Percentiles rank a stretch among this genome's conserved stretches.
These are phyloP conservation scores for Cladosporium sp. DNA, from an alignment of 2,329 filamentous ascomycete genomes.

Conservation along the genomic window DNA sequence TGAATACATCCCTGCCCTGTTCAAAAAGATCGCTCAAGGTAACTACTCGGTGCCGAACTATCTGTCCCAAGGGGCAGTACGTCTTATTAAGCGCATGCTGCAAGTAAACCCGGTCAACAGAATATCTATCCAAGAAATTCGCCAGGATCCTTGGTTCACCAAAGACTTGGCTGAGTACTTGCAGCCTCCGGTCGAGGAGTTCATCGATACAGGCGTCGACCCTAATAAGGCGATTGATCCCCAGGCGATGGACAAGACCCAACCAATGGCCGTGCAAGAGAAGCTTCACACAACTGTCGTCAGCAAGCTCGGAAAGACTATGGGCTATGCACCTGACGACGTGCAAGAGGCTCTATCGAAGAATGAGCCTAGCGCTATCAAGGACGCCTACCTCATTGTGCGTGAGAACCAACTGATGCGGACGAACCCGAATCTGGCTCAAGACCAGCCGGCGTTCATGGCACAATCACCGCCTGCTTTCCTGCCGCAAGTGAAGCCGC, in stretches of 20 bases:
- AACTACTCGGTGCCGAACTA: slow-evolving; percentile 90
- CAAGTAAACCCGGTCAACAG: slow-evolving; percentile 92
- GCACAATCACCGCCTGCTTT: slow-evolving; percentile 54
- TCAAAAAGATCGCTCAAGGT: slow-evolving; percentile 94
- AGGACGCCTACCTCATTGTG: slow-evolving; percentile 97
- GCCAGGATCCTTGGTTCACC: slow-evolving; percentile 89
- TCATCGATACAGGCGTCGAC: slow-evolving; percentile 89
- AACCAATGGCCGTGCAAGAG: slow-evolving; percentile 74
- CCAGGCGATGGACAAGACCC: slow-evolving; percentile 73
- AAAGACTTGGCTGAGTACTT: slow-evolving; percentile 84
- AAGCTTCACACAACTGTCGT: slow-evolving; percentile 90
- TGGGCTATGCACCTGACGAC: slow-evolving; percentile 94
- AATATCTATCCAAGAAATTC: slow-evolving; percentile 89
- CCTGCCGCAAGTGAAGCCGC: slow-evolving; percentile 27
- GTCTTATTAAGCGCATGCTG: slow-evolving; percentile 86
- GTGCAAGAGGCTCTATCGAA: slow-evolving; percentile 90
- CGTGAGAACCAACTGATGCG: slow-evolving; percentile 98
- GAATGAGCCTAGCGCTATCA: slow-evolving; percentile 93
- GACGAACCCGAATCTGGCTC: slow-evolving; percentile 65
- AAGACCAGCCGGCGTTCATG: slow-evolving; percentile 51
- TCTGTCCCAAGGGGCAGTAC: slow-evolving; percentile 77
- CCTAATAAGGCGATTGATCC: slow-evolving; percentile 86
- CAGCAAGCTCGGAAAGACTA: slow-evolving; percentile 92
- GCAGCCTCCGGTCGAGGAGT: slow-evolving; percentile 82
- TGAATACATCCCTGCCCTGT: slow-evolving; percentile 94